Evolutionary conservation across 208 protist genomes (phyloP), one percentile per base, ranked within the genome.

Genomic region (Acanthamoeba royreba): DNA sequence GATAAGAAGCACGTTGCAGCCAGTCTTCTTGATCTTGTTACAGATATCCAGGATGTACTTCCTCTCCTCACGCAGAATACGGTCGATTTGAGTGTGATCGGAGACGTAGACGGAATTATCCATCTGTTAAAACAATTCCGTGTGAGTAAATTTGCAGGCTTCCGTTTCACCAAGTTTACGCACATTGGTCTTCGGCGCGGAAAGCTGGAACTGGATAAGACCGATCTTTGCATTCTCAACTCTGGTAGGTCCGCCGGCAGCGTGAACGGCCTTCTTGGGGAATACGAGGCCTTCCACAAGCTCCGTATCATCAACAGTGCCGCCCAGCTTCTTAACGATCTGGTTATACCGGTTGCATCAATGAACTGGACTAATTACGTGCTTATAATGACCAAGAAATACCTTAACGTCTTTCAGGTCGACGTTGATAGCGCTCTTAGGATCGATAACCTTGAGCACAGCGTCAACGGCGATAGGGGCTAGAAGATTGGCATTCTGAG

Each of bases 191-290:
- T 99, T 99, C 52, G 99, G 99, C 22, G 99, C 97, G 1, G 98
- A 99, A 11, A 99, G 96, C 94, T 98, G 98, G 96, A 99, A 99
- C 97, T 99, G 99, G 93, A 99, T 99, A 7, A 99, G 96, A 83
- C 98, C 99, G 96, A 99, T 99, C 93, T 99, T 99, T 17, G 99
- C 99, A 63, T 99, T 98, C 90, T 99, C 95, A 38, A 99, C 97
- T 47, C 96, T 93, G 28, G 97, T 98, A 53, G 98, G 98, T 7
- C 98, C 99, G 88, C 98, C 98, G n/a, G 98, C 98, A 28, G 97
- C 94, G 58, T 98, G 97, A 33, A 97, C 58, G 4, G 77, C 72
- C 17, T 83, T 94, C 55, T 99, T 98, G 83, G 98, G 98, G 94
- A 99, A 99, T 28, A 99, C 97, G 53, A 99, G 96, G 83, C 98